phyloP scores from a whole-genome alignment of 371 early-diverging fungal species.

The Lichtheimia ornata region DNA sequence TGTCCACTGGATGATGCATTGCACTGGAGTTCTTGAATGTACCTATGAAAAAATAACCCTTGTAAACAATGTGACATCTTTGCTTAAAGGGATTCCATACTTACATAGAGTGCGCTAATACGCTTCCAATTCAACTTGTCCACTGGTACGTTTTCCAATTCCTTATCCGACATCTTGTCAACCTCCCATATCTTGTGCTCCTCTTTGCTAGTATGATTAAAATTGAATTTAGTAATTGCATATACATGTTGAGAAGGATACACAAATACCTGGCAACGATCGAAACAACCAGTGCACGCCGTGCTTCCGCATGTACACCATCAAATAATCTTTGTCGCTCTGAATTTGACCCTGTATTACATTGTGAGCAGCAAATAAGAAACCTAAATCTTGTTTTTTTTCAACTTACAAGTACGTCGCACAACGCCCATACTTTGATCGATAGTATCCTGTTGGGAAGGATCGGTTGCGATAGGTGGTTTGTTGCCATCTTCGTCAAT shows the following conservation, averaged over 20 bases:
- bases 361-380: too few relatives aligned
- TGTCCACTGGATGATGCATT: slow-evolving; percentile 84
- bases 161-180: slow-evolving; percentile 41
- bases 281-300: slow-evolving; percentile 18
- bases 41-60: slow-evolving; percentile 35
- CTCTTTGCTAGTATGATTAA: background rate
- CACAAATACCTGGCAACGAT: slow-evolving; percentile 23
- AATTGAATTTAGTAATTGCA: background rate
- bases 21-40: slow-evolving; percentile 59
- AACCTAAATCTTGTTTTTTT: background rate
- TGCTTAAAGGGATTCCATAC: background rate
- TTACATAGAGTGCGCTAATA: slow-evolving; percentile 64
- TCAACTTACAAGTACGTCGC: background rate
- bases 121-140: slow-evolving; percentile 69
- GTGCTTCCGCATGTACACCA: slow-evolving; percentile 32
- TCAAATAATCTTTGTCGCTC: slow-evolving; percentile 28
- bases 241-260: too few relatives aligned
- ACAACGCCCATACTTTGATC: background rate
- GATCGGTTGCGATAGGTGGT: background rate
- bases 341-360: slow-evolving; percentile 24
- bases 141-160: slow-evolving; percentile 59
- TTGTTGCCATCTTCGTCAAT: slow-evolving; percentile 18
- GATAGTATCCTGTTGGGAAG: background rate
- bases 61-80: background rate
- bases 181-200: slow-evolving; percentile 20